Evolutionary conservation across 2,329 filamentous ascomycete genomes (phyloP).

Genomic region (Ceratocystis papillata): DNA sequence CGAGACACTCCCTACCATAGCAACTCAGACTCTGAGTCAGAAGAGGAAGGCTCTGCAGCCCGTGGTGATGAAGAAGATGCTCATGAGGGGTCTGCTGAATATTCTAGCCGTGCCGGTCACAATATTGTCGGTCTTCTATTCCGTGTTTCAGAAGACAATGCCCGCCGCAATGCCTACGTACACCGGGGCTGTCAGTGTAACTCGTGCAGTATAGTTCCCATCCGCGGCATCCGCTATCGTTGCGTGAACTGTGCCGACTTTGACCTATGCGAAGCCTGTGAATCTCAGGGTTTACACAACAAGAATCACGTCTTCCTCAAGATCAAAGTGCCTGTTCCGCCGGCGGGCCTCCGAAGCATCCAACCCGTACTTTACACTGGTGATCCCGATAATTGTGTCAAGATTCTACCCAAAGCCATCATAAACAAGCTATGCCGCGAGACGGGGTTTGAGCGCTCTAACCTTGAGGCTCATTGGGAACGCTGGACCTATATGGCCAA

Average conservation of each 20-base stretch:
- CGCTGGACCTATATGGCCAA: slow-evolving; percentile 93
- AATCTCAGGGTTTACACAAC: slow-evolving; percentile 63
- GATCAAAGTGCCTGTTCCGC: slow-evolving; percentile 77
- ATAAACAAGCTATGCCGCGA: slow-evolving; percentile 59
- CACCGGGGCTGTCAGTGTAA: slow-evolving; percentile 91
- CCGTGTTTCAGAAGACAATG: slow-evolving; percentile 87
- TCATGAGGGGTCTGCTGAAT: slow-evolving; percentile 37
- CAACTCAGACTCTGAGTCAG: background rate
- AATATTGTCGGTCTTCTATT: slow-evolving; percentile 80
- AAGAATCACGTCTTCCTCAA: slow-evolving; percentile 97
- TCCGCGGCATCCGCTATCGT: slow-evolving; percentile 82
- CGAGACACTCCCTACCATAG: background rate
- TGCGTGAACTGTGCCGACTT: slow-evolving; percentile 95
- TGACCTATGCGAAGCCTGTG: slow-evolving; percentile 89
- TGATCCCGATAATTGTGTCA: slow-evolving; percentile 61
- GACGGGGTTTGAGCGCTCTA: slow-evolving; percentile 71
- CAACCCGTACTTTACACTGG: slow-evolving; percentile 82
- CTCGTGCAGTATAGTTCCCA: slow-evolving; percentile 74
- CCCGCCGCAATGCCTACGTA: slow-evolving; percentile 74
- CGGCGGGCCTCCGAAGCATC: slow-evolving; percentile 68
- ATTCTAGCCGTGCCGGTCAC: slow-evolving; percentile 50
- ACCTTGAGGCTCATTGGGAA: slow-evolving; percentile 89
- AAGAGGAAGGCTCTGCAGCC: slow-evolving; percentile 18
- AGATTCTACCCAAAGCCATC: slow-evolving; percentile 54
- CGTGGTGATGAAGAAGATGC: slow-evolving; percentile 34